Evolutionary conservation across 2,329 filamentous ascomycete genomes (phyloP).

Genomic region (Gliomastix tumulicola): DNA sequence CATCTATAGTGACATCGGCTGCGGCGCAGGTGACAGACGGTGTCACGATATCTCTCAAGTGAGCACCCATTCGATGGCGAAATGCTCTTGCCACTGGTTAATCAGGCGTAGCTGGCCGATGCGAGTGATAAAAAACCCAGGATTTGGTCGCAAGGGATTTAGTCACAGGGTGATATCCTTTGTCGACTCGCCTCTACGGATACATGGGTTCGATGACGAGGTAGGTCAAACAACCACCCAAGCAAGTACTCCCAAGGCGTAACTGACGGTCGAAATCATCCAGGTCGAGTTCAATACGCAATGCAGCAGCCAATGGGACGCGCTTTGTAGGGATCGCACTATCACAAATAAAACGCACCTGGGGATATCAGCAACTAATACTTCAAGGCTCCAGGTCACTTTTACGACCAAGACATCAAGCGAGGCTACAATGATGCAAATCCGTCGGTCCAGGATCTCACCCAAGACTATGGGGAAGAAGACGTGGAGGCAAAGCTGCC

Average conservation of each 20-base stretch:
- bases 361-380: too few relatives aligned
- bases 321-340: too few relatives aligned
- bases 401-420: slow-evolving; percentile 32
- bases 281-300: slow-evolving; percentile 49
- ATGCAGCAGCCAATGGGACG: slow-evolving; percentile 49
- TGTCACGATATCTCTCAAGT: slow-evolving; percentile 47
- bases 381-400: too few relatives aligned
- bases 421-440: slow-evolving; percentile 40
- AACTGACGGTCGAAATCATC: too few relatives aligned
- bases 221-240: slow-evolving; percentile 32
- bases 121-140: neutral
- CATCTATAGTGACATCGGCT: slow-evolving; percentile 31
- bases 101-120: neutral
- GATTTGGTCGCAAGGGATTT: too few relatives aligned
- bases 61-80: neutral
- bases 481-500: slow-evolving; percentile 5
- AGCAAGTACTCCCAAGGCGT: too few relatives aligned
- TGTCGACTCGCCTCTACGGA: too few relatives aligned
- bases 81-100: neutral
- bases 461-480: too few relatives aligned
- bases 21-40: slow-evolving; percentile 36
- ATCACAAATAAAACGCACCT: too few relatives aligned
- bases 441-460: slow-evolving; percentile 19
- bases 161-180: too few relatives aligned
- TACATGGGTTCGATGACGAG: slow-evolving; percentile 22